A percentile compares a stretch with the other conserved stretches of the same genome.
Evolutionary conservation across 257 asterid genomes (phyloP).

Genomic region (Phtheirospermum japonicum): DNA sequence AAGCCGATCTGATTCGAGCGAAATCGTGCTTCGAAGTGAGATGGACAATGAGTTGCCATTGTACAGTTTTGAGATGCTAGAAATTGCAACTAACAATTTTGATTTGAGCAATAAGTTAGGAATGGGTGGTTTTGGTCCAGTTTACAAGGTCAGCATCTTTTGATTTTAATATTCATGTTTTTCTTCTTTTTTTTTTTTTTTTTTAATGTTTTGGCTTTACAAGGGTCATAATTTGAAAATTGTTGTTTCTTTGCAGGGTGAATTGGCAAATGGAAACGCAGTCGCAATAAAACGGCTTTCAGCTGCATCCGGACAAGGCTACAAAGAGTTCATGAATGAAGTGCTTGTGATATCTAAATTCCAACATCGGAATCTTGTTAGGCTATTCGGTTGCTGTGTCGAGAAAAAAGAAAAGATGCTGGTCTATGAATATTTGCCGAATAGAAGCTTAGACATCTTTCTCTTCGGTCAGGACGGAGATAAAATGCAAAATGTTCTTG

Average conservation of each 20-base stretch:
- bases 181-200: too few species aligned
- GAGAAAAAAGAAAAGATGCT: too few species aligned
- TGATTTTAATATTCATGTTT: too few species aligned
- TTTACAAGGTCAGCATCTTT: constrained; percentile 35
- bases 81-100: constrained; percentile 36
- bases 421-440: too few species aligned
- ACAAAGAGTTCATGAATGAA: constrained; percentile 43
- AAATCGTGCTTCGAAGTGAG: constrained; percentile 26
- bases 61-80: constrained; percentile 30
- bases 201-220: neutral
- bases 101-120: constrained; percentile 32
- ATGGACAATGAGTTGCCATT: constrained; percentile 39
- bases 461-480: too few species aligned
- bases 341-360: too few species aligned
- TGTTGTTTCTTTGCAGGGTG: constrained; percentile 30
- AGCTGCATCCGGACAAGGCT: constrained; percentile 38
- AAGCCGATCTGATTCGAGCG: too few species aligned
- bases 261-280: constrained; percentile 29
- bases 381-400: too few species aligned
- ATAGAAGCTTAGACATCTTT: too few species aligned
- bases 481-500: constrained; percentile 26
- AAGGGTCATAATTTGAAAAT: neutral
- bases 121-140: constrained; percentile 48
- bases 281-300: constrained; percentile 51
- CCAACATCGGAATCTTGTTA: too few species aligned